Percentiles rank a stretch among this genome's conserved stretches.
These are phyloP conservation scores for Tillandsia leiboldiana DNA, from an alignment of 176 grass and related monocot genomes.

Conservation along the genomic window DNA sequence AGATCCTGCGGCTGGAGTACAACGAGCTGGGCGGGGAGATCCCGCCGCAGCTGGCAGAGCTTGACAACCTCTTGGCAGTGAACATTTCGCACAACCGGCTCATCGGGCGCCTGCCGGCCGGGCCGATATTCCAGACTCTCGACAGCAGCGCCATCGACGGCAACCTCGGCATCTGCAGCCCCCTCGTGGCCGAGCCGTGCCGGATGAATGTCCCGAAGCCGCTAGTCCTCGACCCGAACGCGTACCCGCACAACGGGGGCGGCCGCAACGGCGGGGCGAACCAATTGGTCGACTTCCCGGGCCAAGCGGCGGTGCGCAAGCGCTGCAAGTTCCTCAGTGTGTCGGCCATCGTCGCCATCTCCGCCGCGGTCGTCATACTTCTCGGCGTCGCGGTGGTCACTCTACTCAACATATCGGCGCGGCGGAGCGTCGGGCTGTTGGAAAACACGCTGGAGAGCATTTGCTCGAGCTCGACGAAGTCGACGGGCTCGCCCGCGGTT, in stretches of 20 bases:
- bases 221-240: conserved; percentile 75
- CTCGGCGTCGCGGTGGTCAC: conserved; percentile 52
- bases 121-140: conserved; percentile 72
- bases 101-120: conserved; percentile 59
- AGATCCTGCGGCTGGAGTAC: conserved; percentile 74
- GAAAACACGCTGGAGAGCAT: conserved; percentile 55
- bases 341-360: conserved; percentile 77
- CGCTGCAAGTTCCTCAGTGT: conserved; percentile 58
- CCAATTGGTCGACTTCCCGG: conserved; percentile 8
- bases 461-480: conserved; percentile 30
- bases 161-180: conserved; percentile 94
- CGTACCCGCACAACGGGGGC: conserved; percentile 39
- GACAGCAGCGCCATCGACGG: conserved; percentile 75
- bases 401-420: conserved; percentile 65
- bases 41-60: conserved; percentile 55
- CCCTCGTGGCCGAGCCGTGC: conserved; percentile 57
- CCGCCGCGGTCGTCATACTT: conserved; percentile 51
- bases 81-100: conserved; percentile 93
- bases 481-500: conserved; percentile 26
- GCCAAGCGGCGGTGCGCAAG: conserved; percentile 1
- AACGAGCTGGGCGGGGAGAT: conserved; percentile 86
- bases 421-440: conserved; percentile 22
- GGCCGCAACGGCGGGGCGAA: not conserved
- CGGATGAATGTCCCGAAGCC: conserved; percentile 88
- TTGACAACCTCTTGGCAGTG: conserved; percentile 64